Evolutionary conservation across 106 monocot genomes (phyloP).

Genomic region (Acorus calamus): DNA sequence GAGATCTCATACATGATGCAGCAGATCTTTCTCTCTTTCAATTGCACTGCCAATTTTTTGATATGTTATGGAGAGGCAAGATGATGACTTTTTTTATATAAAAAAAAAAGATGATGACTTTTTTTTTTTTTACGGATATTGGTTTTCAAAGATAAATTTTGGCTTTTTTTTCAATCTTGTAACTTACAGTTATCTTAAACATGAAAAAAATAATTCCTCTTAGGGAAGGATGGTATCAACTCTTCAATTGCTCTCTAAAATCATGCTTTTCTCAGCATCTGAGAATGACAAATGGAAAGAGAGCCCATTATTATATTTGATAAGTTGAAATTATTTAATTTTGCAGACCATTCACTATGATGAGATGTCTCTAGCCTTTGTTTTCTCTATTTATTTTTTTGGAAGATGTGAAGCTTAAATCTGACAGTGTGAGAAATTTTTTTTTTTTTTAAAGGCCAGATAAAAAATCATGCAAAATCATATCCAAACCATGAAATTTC

Average conservation of each 20-base stretch:
- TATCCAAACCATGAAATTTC: neutral
- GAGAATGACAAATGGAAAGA: neutral
- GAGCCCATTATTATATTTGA: neutral
- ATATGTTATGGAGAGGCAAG: neutral
- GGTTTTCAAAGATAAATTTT: neutral
- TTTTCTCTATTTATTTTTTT: no score
- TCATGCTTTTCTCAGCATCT: slow-evolving; percentile 10
- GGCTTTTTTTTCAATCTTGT: no score
- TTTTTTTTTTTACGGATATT: neutral
- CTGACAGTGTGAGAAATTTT: neutral
- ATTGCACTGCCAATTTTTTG: slow-evolving; percentile 18
- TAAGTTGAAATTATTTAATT: neutral
- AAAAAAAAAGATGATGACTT: no score
- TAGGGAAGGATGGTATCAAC: slow-evolving; percentile 36
- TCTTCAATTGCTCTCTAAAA: slow-evolving; percentile 16
- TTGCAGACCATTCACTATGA: no score
- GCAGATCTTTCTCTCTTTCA: slow-evolving; percentile 24
- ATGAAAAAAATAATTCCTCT: slow-evolving; percentile 28
- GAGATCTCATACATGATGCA: neutral
- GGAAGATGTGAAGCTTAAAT: neutral
- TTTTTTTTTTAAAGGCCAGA: neutral
- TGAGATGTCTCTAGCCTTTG: no score
- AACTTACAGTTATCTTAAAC: no score
- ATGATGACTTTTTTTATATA: neutral
- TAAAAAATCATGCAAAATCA: neutral